Evolutionary conservation across 371 early-diverging fungal species (phyloP).

Genomic region (Mortierella sp.): DNA sequence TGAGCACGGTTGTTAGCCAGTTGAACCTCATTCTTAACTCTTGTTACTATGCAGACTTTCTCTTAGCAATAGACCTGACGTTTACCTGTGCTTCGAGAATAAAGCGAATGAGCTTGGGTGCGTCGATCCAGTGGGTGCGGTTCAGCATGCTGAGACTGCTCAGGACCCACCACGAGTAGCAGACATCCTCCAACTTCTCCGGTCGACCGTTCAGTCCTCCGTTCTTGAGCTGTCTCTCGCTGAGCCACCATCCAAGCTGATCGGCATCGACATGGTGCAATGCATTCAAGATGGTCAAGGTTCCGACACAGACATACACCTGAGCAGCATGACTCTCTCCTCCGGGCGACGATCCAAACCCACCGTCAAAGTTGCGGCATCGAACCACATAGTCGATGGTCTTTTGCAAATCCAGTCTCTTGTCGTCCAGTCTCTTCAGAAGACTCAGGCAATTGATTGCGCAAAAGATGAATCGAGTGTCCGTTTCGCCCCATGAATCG

Average conservation of each 20-base stretch:
- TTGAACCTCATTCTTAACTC: background rate
- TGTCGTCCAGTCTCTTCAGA: slow-evolving; percentile 77
- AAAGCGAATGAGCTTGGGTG: slow-evolving; percentile 81
- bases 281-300: slow-evolving; percentile 84
- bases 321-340: slow-evolving; percentile 98
- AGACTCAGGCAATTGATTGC: slow-evolving; percentile 85
- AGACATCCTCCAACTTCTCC: slow-evolving; percentile 98
- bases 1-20: background rate
- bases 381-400: slow-evolving; percentile 82
- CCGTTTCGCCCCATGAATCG: slow-evolving; percentile 96
- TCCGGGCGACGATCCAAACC: slow-evolving; percentile 94
- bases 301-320: slow-evolving; percentile 95
- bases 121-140: slow-evolving; percentile 89
- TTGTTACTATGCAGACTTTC: background rate
- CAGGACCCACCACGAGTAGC: slow-evolving; percentile 99
- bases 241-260: slow-evolving; percentile 93
- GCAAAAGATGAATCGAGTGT: slow-evolving; percentile 95
- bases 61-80: background rate
- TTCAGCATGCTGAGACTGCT: slow-evolving; percentile 91
- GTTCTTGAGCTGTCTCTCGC: slow-evolving; percentile 90
- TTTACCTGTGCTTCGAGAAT: slow-evolving; percentile 88
- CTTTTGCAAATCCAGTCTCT: slow-evolving; percentile 72
- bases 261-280: slow-evolving; percentile 79
- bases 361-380: slow-evolving; percentile 98
- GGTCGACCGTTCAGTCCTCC: slow-evolving; percentile 99